These are phyloP conservation scores for Cyphellophora attinorum DNA, from an alignment of 2,329 filamentous ascomycete species.

Conservation along the genomic window DNA sequence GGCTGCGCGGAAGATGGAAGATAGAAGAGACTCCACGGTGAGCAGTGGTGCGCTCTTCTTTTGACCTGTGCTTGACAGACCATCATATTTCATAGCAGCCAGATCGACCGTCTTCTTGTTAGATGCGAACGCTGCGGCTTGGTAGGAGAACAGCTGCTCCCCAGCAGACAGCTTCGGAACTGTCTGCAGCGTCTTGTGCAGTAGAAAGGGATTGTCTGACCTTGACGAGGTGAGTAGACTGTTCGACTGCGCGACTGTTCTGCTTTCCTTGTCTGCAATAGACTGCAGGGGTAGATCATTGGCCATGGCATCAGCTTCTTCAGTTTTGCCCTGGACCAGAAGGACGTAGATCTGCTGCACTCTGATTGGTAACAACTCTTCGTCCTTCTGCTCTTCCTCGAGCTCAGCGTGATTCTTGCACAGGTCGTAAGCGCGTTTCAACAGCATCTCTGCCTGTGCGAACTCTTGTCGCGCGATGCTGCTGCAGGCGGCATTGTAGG, in stretches of 20 bases:
- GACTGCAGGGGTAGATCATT: slow-evolving; percentile 41
- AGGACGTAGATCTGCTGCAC: slow-evolving; percentile 55
- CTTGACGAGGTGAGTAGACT: slow-evolving; percentile 37
- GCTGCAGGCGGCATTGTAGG: slow-evolving; percentile 55
- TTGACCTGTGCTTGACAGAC: slow-evolving; percentile 27
- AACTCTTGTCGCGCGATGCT: slow-evolving; percentile 53
- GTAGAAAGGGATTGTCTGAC: slow-evolving; percentile 46
- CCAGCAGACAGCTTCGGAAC: slow-evolving; percentile 38
- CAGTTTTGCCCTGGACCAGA: slow-evolving; percentile 41
- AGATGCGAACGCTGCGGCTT: slow-evolving; percentile 42
- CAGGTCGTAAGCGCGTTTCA: slow-evolving; percentile 51
- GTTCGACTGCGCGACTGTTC: slow-evolving; percentile 53
- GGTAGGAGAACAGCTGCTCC: slow-evolving; percentile 51
- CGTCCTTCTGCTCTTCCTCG: slow-evolving; percentile 48
- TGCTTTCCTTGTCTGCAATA: slow-evolving; percentile 49
- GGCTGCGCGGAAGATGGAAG: slow-evolving; percentile 62
- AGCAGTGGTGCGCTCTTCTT: slow-evolving; percentile 38
- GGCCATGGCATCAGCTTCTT: slow-evolving; percentile 46
- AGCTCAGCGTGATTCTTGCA: slow-evolving; percentile 52
- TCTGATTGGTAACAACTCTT: slow-evolving; percentile 50
- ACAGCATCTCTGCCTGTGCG: slow-evolving; percentile 46
- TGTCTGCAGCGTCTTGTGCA: slow-evolving; percentile 47
- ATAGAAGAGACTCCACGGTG: slow-evolving; percentile 39
- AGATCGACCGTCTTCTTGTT: slow-evolving; percentile 49
- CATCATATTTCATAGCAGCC: slow-evolving; percentile 50